These are phyloP conservation scores for Ramaria sp. DNA, from an alignment of 768 basidiomycete species.

Conservation along the genomic window DNA sequence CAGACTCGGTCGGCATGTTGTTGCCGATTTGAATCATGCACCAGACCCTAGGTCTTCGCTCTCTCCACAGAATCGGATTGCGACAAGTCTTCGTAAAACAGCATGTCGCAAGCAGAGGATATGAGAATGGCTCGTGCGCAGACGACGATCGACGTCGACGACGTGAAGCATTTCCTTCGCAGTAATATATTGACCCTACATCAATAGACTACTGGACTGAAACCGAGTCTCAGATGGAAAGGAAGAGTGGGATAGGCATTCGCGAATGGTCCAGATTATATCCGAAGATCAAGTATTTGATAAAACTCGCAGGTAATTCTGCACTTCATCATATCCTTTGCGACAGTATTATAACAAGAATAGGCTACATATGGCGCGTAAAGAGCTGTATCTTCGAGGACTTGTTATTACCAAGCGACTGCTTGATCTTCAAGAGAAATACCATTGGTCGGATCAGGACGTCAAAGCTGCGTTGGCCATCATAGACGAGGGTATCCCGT, in stretches of 20 bases:
- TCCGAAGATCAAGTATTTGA: conserved; percentile 48
- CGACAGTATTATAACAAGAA: not conserved
- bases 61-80: too few species aligned
- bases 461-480: conserved; percentile 33
- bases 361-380: conserved; percentile 49
- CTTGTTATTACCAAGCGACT: conserved; percentile 45
- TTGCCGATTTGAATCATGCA: too few species aligned
- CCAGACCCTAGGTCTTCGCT: too few species aligned
- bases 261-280: conserved; percentile 35
- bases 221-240: conserved; percentile 32
- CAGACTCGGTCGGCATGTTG: too few species aligned
- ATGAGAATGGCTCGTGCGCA: conserved; percentile 38
- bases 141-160: conserved; percentile 31
- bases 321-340: not conserved
- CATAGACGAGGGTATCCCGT: conserved; percentile 44
- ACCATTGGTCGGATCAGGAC: conserved; percentile 44
- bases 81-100: not conserved
- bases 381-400: conserved; percentile 45
- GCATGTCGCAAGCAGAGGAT: conserved; percentile 31
- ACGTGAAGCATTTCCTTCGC: conserved; percentile 40
- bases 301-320: conserved; percentile 40
- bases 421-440: conserved; percentile 43
- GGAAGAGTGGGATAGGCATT: conserved; percentile 38
- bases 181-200: conserved; percentile 24
- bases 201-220: not conserved